Base-by-base conservation (phyloP, 106 monocot genomes). In the Platanthera guangdongensis region DNA sequence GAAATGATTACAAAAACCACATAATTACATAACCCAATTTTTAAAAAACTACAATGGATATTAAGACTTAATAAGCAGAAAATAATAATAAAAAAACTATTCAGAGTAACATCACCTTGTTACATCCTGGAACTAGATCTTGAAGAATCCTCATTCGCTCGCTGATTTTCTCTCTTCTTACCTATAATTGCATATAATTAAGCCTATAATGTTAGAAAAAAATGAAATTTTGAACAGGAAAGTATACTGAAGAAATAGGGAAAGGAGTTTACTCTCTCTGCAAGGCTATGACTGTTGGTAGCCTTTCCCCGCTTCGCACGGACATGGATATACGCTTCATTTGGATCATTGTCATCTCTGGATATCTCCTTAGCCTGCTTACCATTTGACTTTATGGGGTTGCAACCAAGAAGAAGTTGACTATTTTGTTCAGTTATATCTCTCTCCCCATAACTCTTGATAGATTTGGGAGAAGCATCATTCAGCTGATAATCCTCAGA, bases 41-140 rank as follows among this genome's bases (percentile, higher is more conserved):
- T 28, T 25, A 50, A 70, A 39, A 39, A 39, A 32, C 62, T 22
- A 32, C 50, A 49, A 51, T 8, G 22, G 22, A 15, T 60, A 32
- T 13, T 39, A 39, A 47, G 47, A 48, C 15, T 16, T 7, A 39
- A 22, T 21, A 13, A 69, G 52, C 69, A 28, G 9, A 15, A 7
- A 53, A 53, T 53, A 53, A 53, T 53, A 25, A 9, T 18, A 16
- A 46, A 28, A 71, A 71, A 5, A 18, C 50, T 9, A 39, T 16
- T 15, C 12, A 47, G 22, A 10, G 13, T 16, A 54, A 54, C 50
- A 73, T 19, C 78, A 94, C 94, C 90, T 94, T 94, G 51, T 82
- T 91, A 76, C 94, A 94, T 71, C 96, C 96, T 30, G 96, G 96
- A 73, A 96, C 96, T 65, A 96, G 86, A 76, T 93, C 87, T 75